These are phyloP conservation scores for Penicillium cinerascens DNA, from an alignment of 495 filamentous ascomycete genomes.

Conservation along the genomic window DNA sequence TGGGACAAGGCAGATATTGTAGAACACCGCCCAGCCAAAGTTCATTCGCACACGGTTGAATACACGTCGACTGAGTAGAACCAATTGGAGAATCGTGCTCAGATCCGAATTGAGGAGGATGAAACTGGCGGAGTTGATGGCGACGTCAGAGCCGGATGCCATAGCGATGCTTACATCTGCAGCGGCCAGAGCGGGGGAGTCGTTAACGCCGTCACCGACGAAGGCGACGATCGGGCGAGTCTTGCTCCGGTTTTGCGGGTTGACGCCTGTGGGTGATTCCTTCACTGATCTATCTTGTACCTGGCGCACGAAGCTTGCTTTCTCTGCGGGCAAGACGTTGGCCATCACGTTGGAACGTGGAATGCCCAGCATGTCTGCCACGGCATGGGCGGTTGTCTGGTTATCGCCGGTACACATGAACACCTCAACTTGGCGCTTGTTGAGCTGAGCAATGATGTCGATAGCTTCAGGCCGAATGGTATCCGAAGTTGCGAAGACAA, in stretches of 20 bases:
- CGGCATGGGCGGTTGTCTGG: slow-evolving; percentile 50
- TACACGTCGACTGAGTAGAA: slow-evolving; percentile 66
- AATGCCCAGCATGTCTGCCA: slow-evolving; percentile 78
- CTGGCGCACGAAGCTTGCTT: slow-evolving; percentile 77
- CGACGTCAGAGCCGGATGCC: slow-evolving; percentile 79
- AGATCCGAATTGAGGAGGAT: slow-evolving; percentile 78
- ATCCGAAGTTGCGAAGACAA: slow-evolving; percentile 69
- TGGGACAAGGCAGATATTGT: slow-evolving; percentile 76
- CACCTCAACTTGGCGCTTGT: slow-evolving; percentile 59
- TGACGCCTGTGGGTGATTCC: background rate
- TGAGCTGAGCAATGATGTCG: slow-evolving; percentile 63
- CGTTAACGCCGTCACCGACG: slow-evolving; percentile 87
- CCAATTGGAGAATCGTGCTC: slow-evolving; percentile 64
- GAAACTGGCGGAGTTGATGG: slow-evolving; percentile 77
- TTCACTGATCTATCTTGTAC: slow-evolving; percentile 54
- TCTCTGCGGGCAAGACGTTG: slow-evolving; percentile 79
- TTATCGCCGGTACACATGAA: slow-evolving; percentile 93
- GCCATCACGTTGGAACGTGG: slow-evolving; percentile 73
- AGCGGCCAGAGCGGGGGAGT: slow-evolving; percentile 73
- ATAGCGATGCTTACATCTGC: slow-evolving; percentile 85
- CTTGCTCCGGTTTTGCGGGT: slow-evolving; percentile 5
- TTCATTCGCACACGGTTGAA: slow-evolving; percentile 81
- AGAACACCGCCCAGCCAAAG: slow-evolving; percentile 85
- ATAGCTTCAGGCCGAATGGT: slow-evolving; percentile 74
- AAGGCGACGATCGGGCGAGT: slow-evolving; percentile 51